Conservation (phyloP, 371 early-diverging fungal genomes). For the Saksenaea oblongispora region DNA sequence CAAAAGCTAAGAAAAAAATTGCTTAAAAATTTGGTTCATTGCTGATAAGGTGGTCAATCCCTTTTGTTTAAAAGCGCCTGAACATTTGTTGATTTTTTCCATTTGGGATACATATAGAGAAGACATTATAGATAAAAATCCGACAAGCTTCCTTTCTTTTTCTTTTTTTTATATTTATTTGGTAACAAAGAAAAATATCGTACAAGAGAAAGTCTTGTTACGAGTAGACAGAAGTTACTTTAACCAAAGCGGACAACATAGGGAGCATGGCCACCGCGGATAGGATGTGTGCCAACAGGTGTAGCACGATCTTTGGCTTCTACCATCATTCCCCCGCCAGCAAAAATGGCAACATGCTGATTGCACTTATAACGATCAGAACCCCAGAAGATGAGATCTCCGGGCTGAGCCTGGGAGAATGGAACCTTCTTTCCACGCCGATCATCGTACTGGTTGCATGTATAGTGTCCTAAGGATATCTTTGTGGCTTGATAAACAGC, state of each 20-base stretch:
- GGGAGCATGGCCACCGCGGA: slow-evolving; percentile 5
- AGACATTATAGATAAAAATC: too few relatives aligned
- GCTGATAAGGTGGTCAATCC: too few relatives aligned
- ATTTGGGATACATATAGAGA: too few relatives aligned
- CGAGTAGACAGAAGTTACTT: too few relatives aligned
- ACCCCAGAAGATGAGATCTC: slow-evolving; percentile 29
- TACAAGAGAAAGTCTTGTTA: too few relatives aligned
- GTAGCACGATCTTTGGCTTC: slow-evolving; percentile 23
- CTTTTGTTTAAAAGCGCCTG: too few relatives aligned
- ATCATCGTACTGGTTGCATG: slow-evolving; percentile 18
- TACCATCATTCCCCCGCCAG: slow-evolving; percentile 16
- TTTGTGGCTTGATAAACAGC: slow-evolving; percentile 18
- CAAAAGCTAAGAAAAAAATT: too few relatives aligned
- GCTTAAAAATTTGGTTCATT: too few relatives aligned
- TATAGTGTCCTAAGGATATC: slow-evolving; percentile 16
- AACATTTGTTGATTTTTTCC: too few relatives aligned
- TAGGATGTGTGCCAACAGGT: slow-evolving; percentile 15
- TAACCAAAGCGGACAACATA: background rate
- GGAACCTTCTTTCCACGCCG: slow-evolving; percentile 11
- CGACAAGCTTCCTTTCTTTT: too few relatives aligned
- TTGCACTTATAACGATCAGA: slow-evolving; percentile 3
- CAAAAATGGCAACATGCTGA: slow-evolving; percentile 23
- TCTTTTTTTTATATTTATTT: too few relatives aligned
- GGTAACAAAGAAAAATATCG: too few relatives aligned
- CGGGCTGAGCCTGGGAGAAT: slow-evolving; percentile 13